Evolutionary conservation across 1,139 yeast species (phyloP).

Genomic region (Williopsis jadinii): DNA sequence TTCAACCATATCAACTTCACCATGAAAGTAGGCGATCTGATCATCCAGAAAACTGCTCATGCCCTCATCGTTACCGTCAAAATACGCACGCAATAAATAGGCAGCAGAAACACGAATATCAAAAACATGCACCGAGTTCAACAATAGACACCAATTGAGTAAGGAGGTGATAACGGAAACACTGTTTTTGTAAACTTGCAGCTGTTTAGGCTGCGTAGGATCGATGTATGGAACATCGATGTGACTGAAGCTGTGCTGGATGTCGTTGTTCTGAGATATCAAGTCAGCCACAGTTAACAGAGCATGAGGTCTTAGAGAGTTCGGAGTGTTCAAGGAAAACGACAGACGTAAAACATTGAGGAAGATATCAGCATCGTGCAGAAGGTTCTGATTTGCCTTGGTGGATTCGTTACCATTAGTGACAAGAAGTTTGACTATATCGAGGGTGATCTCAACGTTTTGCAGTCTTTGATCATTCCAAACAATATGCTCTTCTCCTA

Average conservation of each 20-base stretch:
- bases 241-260: conserved; percentile 52
- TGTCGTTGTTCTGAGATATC: conserved; percentile 46
- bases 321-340: conserved; percentile 58
- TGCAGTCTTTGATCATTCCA: conserved; percentile 72
- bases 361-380: conserved; percentile 59
- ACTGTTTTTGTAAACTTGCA: conserved; percentile 16
- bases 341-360: conserved; percentile 61
- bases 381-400: conserved; percentile 48
- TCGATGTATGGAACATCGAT: conserved; percentile 91
- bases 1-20: conserved; percentile 1
- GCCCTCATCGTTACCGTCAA: conserved; percentile 58
- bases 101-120: conserved; percentile 73
- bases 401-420: conserved; percentile 69
- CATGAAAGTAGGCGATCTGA: conserved; percentile 20
- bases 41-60: conserved; percentile 55
- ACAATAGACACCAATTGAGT: conserved; percentile 71
- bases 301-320: conserved; percentile 57
- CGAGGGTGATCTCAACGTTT: conserved; percentile 61
- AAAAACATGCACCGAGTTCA: conserved; percentile 79
- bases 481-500: conserved; percentile 36
- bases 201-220: conserved; percentile 52
- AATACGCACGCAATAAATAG: conserved; percentile 58
- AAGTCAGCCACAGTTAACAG: conserved; percentile 72
- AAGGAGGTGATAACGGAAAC: conserved; percentile 69
- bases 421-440: conserved; percentile 68